Evolutionary conservation across 2,329 filamentous ascomycete species (phyloP), one percentile per base, ranked within the genome.

Genomic region (Bipolaris cookei): DNA sequence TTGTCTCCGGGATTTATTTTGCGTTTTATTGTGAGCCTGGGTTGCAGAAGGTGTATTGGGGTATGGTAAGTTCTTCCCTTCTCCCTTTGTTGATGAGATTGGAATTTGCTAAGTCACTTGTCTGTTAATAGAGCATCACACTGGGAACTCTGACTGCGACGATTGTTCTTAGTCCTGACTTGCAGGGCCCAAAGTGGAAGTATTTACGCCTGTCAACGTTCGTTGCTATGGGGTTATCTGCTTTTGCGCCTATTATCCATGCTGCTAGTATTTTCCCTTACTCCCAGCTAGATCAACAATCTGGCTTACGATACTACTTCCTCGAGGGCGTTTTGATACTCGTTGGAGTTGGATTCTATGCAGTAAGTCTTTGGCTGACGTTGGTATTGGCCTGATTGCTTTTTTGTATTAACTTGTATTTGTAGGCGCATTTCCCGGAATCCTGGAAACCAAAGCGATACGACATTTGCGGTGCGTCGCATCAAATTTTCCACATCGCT

Each of bases 401-500:
- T 6, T 11, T 38, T 16, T 6, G 6, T 75, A 93, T n/a, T 56
- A n/a, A 56, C 28, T 6, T 0, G 91, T 10, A 87, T 84, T 3
- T 52, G 88, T 92, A 39, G 88, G 48, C 41, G 11, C 51, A 54
- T 32, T 58, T 93, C 78, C 94, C 94, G 0, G 94, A 98, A 78
- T 83, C 90, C 56, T 85, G 83, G 67, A 84, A 80, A 44, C 94
- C 94, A 0, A 90, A 91, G 1, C 81, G 76, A 10, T 97, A 94
- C 71, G 95, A 98, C 76, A 90, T 97, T 47, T 90, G 90, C 84
- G 93, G 94, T 73, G 49, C 54, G 11, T 96, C 92, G 16, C 94
- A 98, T 76, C 94, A 98, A 78, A 89, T 98, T 62, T 98, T 98
- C 76, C 94, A 98, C 78, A 80, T 96, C 37, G 84, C 93, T 61